Percentiles rank a stretch among this genome's conserved stretches.
Conservation (phyloP, 495 filamentous ascomycete genomes). For the Talaromyces thailandensis region DNA sequence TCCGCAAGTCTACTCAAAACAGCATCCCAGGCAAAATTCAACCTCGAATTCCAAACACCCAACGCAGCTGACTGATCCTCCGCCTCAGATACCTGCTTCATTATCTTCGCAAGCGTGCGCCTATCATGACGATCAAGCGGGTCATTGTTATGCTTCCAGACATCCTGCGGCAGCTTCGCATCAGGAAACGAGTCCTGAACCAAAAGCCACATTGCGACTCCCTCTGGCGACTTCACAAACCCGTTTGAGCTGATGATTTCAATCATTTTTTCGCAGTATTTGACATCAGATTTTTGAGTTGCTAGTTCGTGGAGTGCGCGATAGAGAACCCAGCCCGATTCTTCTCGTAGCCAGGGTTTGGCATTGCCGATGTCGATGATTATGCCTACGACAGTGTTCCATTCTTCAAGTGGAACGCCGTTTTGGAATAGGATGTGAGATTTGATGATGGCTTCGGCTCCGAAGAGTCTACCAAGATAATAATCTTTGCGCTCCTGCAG, state of each 20-base stretch:
- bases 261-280: conserved; percentile 52
- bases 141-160: conserved; percentile 63
- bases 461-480: conserved; percentile 77
- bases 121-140: conserved; percentile 61
- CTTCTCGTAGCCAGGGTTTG: conserved; percentile 83
- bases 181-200: conserved; percentile 54
- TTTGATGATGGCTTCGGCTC: conserved; percentile 73
- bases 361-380: conserved; percentile 47
- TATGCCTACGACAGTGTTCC: conserved; percentile 48
- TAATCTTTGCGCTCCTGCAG: conserved; percentile 75
- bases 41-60: conserved; percentile 71
- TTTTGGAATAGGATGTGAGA: conserved; percentile 60
- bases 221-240: conserved; percentile 70
- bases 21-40: conserved; percentile 83
- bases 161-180: conserved; percentile 52
- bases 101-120: conserved; percentile 54
- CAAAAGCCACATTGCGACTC: conserved; percentile 78
- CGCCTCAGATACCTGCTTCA: conserved; percentile 64
- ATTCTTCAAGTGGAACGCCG: conserved; percentile 36
- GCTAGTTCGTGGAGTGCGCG: conserved; percentile 36
- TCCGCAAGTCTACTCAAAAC: conserved; percentile 45
- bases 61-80: conserved; percentile 31
- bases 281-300: conserved; percentile 22
- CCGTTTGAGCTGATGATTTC: conserved; percentile 51
- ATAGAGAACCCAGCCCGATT: conserved; percentile 67